phyloP scores from a whole-genome alignment of 208 protist genomes.

The Leishmania tarentolae region DNA sequence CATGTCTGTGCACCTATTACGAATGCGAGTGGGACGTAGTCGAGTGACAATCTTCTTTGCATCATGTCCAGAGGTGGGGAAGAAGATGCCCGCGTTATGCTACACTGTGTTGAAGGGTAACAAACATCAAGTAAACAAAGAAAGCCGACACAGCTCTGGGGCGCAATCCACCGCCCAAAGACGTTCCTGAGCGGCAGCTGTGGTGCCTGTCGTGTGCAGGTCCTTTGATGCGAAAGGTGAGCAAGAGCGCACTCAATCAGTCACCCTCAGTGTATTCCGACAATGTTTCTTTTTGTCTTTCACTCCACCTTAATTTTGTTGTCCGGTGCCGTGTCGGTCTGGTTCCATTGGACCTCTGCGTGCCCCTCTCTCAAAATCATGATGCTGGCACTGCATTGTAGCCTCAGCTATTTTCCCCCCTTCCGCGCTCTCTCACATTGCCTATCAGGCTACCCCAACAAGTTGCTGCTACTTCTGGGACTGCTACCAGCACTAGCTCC shows the following conservation, averaged over 20 bases:
- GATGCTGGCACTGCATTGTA: background rate
- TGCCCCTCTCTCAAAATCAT: background rate
- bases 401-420: background rate
- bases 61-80: background rate
- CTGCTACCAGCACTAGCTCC: background rate
- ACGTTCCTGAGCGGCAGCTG: background rate
- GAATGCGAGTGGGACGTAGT: background rate
- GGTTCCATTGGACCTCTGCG: background rate
- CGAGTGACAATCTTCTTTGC: background rate
- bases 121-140: background rate
- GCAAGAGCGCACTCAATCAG: background rate
- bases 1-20: no score
- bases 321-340: background rate
- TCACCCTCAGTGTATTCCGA: background rate
- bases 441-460: background rate
- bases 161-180: background rate
- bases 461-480: background rate
- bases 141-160: background rate
- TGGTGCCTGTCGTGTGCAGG: background rate
- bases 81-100: background rate
- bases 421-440: background rate
- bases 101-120: background rate
- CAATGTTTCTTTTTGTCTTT: background rate
- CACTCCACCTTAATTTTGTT: background rate
- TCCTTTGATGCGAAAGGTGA: background rate